Conservation (phyloP, 495 filamentous ascomycete species). For the Cladorrhinum samala region DNA sequence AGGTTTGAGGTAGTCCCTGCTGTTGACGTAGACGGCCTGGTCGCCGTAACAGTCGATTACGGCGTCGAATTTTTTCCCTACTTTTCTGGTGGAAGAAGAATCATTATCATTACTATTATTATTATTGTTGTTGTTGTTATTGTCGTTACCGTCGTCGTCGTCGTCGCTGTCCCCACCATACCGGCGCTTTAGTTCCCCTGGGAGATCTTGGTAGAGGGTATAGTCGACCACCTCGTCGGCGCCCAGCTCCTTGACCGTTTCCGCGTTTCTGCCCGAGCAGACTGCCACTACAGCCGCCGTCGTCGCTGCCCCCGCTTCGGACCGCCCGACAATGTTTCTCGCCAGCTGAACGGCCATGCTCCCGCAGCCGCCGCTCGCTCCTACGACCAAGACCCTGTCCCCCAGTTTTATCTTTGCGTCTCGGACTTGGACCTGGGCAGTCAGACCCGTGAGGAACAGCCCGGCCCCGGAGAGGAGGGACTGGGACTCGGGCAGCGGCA, state of each 20-base stretch:
- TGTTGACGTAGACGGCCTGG: slow-evolving; percentile 27
- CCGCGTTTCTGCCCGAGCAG: slow-evolving; percentile 12
- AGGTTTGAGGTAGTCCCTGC: slow-evolving; percentile 24
- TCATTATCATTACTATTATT: slow-evolving; percentile 14
- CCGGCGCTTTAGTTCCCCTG: too few species aligned
- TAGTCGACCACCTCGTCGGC: slow-evolving; percentile 14
- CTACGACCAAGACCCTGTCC: slow-evolving; percentile 33
- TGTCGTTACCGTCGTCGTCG: too few species aligned
- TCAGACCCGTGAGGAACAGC: slow-evolving; percentile 28
- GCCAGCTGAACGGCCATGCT: slow-evolving; percentile 34
- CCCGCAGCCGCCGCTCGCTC: slow-evolving; percentile 38
- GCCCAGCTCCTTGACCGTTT: not conserved
- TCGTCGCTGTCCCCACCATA: too few species aligned
- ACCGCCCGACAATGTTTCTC: slow-evolving; percentile 23
- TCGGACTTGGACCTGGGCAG: slow-evolving; percentile 26
- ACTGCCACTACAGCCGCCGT: slow-evolving; percentile 32
- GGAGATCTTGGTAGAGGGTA: not conserved
- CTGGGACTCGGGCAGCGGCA: slow-evolving; percentile 18
- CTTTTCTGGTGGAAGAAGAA: too few species aligned
- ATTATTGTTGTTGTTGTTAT: too few species aligned
- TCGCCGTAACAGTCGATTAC: slow-evolving; percentile 31
- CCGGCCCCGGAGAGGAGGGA: slow-evolving; percentile 26
- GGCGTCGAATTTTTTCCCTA: slow-evolving; percentile 22
- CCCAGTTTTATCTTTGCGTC: slow-evolving; percentile 19
- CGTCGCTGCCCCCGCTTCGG: not conserved